A percentile compares a stretch with the other conserved stretches of the same genome.
These are phyloP conservation scores for Exophiala lecanii-corni DNA, from an alignment of 2,329 filamentous ascomycete species.

Conservation along the genomic window DNA sequence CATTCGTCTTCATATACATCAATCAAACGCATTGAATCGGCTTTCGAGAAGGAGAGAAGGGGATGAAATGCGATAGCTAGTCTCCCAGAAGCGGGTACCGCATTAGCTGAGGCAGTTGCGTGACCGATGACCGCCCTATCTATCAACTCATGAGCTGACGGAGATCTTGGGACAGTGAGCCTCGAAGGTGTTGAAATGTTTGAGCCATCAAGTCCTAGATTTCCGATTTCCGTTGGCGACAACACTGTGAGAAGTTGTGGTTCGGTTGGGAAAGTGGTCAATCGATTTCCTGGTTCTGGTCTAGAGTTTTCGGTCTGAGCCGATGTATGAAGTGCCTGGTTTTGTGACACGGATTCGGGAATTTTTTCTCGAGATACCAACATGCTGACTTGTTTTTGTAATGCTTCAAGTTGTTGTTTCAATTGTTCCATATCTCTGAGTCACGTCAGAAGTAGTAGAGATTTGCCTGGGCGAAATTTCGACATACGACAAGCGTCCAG, in stretches of 20 bases:
- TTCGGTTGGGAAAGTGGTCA: too few species aligned
- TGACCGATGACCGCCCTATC: not conserved
- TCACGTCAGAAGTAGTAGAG: not conserved
- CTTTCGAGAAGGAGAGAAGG: constrained; percentile 6
- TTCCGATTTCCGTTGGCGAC: not conserved
- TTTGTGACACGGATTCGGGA: not conserved
- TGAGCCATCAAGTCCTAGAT: not conserved
- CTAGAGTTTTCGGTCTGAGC: too few species aligned
- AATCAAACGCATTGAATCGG: constrained; percentile 7
- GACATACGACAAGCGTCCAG: constrained; percentile 5
- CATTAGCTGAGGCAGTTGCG: not conserved
- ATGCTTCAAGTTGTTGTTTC: constrained; percentile 7
- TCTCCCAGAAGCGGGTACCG: not conserved
- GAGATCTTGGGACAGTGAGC: not conserved
- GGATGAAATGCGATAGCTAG: constrained; percentile 9
- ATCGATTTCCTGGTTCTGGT: too few species aligned
- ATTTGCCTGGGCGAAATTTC: not conserved
- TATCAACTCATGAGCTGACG: not conserved
- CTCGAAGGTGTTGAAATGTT: not conserved
- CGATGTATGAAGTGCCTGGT: not conserved
- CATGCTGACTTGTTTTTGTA: constrained; percentile 8
- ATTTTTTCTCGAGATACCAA: constrained; percentile 5
- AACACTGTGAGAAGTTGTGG: not conserved
- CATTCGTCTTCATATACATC: constrained; percentile 14
- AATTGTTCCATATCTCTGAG: constrained; percentile 8